phyloP scores from a whole-genome alignment of 2,329 filamentous ascomycete species.

The Fusarium floridanum region DNA sequence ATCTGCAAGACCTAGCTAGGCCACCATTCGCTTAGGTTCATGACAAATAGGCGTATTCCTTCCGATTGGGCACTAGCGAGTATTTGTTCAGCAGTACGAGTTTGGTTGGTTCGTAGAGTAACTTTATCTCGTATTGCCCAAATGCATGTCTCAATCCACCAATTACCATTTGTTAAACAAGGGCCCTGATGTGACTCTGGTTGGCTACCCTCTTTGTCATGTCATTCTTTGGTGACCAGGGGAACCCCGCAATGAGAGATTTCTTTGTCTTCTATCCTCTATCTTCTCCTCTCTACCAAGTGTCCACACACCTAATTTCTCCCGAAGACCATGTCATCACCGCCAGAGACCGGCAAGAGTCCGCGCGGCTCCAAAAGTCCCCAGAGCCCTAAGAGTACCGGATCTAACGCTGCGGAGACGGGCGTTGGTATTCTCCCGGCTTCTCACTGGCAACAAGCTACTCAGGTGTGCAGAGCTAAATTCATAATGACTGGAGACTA shows the following conservation, averaged over 20 bases:
- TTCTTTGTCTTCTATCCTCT: not conserved
- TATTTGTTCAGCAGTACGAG: not conserved
- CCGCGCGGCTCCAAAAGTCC: not conserved
- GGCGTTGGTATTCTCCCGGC: not conserved
- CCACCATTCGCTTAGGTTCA: not conserved
- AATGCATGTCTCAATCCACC: not conserved
- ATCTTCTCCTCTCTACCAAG: not conserved
- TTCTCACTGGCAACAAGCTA: slow-evolving; percentile 1
- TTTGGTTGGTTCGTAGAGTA: not conserved
- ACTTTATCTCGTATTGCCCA: not conserved
- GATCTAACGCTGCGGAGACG: not conserved
- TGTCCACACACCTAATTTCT: not conserved
- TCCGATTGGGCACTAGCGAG: not conserved
- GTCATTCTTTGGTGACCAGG: not conserved
- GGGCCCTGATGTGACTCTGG: not conserved
- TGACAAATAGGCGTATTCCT: not conserved
- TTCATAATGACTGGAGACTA: not conserved
- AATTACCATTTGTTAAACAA: not conserved
- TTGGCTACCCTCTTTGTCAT: not conserved
- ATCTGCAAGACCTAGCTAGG: not conserved
- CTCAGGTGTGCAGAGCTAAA: not conserved
- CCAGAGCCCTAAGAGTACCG: not conserved
- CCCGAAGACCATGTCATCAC: not conserved
- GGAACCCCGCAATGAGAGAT: slow-evolving; percentile 2
- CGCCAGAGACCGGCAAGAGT: not conserved